A percentile compares a stretch with the other conserved stretches of the same genome.
phyloP scores from a whole-genome alignment of 192 early-diverging fungal species.

The Obelidium mucronatum region DNA sequence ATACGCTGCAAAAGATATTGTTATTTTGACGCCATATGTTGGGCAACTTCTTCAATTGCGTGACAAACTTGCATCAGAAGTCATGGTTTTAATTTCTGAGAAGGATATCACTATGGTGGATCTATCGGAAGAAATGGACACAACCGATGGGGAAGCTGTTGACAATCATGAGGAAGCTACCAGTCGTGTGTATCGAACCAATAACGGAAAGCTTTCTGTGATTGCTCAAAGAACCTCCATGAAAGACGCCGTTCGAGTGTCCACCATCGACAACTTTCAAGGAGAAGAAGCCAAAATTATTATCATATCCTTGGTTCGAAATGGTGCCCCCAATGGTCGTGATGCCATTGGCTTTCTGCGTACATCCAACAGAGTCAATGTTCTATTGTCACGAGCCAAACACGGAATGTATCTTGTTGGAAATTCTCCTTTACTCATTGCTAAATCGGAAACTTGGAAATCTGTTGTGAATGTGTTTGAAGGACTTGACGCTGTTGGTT shows the following conservation, averaged over 20 bases:
- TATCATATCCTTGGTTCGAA: constrained; percentile 45
- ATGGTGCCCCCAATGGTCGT: constrained; percentile 8
- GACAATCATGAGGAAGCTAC: not conserved
- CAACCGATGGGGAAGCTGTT: not conserved
- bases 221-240: constrained; percentile 23
- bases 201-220: constrained; percentile 5
- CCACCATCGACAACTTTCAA: constrained; percentile 56
- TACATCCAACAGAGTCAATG: constrained; percentile 62
- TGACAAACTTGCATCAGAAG: not conserved
- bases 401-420: constrained; percentile 70
- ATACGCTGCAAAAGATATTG: constrained; percentile 36
- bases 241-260: constrained; percentile 32
- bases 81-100: constrained; percentile 36
- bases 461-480: constrained; percentile 48
- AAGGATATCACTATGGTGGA: constrained; percentile 30
- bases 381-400: constrained; percentile 61
- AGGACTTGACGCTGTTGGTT: constrained; percentile 40
- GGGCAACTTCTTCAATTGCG: constrained; percentile 44
- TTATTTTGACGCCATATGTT: constrained; percentile 50
- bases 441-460: constrained; percentile 47
- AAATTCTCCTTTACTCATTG: constrained; percentile 46
- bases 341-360: constrained; percentile 62
- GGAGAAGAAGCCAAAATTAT: constrained; percentile 53
- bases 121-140: not conserved
- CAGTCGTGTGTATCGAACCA: not conserved